phyloP scores from a whole-genome alignment of 2,329 filamentous ascomycete species.

The Cordyceps pruinosa region DNA sequence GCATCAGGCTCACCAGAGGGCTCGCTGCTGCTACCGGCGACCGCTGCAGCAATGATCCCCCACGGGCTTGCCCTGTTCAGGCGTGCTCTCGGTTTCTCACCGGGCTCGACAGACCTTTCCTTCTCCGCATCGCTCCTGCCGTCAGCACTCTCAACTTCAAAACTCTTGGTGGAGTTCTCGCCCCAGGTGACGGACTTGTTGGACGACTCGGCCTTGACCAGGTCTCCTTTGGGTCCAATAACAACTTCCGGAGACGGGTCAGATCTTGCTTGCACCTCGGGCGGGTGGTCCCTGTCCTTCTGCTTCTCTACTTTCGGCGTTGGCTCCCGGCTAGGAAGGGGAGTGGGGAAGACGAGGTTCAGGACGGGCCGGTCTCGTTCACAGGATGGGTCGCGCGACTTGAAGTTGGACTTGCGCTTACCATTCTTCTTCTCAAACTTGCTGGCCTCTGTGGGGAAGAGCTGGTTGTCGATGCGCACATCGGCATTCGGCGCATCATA shows the following conservation, averaged over 20 bases:
- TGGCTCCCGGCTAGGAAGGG: slow-evolving; percentile 31
- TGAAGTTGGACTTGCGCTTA: slow-evolving; percentile 28
- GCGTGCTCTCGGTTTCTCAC: slow-evolving; percentile 28
- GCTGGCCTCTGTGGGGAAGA: slow-evolving; percentile 45
- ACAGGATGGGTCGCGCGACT: slow-evolving; percentile 45
- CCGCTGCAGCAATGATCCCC: slow-evolving; percentile 46
- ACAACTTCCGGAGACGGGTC: slow-evolving; percentile 28
- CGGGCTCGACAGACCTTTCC: slow-evolving; percentile 21
- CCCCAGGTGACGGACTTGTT: slow-evolving; percentile 59
- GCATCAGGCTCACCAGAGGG: slow-evolving; percentile 28
- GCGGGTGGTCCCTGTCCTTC: slow-evolving; percentile 11
- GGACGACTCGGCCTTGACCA: slow-evolving; percentile 32
- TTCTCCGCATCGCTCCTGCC: slow-evolving; percentile 27
- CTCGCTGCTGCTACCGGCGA: slow-evolving; percentile 36
- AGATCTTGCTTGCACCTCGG: slow-evolving; percentile 15
- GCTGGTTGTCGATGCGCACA: slow-evolving; percentile 52
- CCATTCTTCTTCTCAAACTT: slow-evolving; percentile 26
- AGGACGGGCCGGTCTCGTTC: slow-evolving; percentile 51
- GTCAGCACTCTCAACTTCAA: slow-evolving; percentile 54
- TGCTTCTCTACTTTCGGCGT: slow-evolving; percentile 14
- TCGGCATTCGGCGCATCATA: slow-evolving; percentile 58
- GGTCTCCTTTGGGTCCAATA: slow-evolving; percentile 35
- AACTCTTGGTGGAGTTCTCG: slow-evolving; percentile 57
- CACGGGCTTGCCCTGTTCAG: slow-evolving; percentile 39
- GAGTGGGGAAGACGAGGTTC: slow-evolving; percentile 56